Base-by-base conservation (phyloP, 75 land plant species). In the Azolla pinnata region DNA sequence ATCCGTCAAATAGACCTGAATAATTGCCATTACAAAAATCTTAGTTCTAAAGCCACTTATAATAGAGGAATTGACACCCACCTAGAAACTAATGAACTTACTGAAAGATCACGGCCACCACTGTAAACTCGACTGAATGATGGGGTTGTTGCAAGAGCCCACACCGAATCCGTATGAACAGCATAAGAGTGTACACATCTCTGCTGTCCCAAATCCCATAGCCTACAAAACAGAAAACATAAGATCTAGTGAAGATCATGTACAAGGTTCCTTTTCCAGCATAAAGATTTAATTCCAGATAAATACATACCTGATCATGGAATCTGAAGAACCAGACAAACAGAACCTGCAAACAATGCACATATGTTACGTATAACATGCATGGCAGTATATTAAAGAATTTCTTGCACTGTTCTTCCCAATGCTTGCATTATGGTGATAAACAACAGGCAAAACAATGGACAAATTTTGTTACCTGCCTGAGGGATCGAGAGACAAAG, bases 201-300 rank as follows among this genome's bases (percentile, higher is more conserved):
- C 67, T 93, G 98, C 61, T 93, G 98, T 55, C 96, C 98, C 60
- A 93, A 73, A 77, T 93, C 98, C 98, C 98, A 93, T 12, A 93
- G 68, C 29, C 98, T 93, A 33, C 67, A 5, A 35, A 35, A 35
- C 40, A 35, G 40, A 35, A 5, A 35, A 8, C 53, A 23, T n/a
- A n/a, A n/a, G n/a, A n/a, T n/a, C n/a, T n/a, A n/a, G n/a, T n/a
- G n/a, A 38, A 7, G 14, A 38, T 8, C 42, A 38, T 14, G 14
- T 38, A 38, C 14, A 7, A 7, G 14, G 12, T 38, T 7, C 42
- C 7, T 16, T 44, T 29, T 46, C 64, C 54, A 61, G 50, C 9
- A 48, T 9, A 19, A 19, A 61, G 27, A 26, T 8, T 38, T 38
- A 48, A 48, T 48, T 20, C 51, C 51, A 48, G 19, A 14, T 8